Percentiles rank a stretch among this genome's conserved stretches.
Evolutionary conservation across 2,329 filamentous ascomycete species (phyloP).

Genomic region (Alternaria atra): DNA sequence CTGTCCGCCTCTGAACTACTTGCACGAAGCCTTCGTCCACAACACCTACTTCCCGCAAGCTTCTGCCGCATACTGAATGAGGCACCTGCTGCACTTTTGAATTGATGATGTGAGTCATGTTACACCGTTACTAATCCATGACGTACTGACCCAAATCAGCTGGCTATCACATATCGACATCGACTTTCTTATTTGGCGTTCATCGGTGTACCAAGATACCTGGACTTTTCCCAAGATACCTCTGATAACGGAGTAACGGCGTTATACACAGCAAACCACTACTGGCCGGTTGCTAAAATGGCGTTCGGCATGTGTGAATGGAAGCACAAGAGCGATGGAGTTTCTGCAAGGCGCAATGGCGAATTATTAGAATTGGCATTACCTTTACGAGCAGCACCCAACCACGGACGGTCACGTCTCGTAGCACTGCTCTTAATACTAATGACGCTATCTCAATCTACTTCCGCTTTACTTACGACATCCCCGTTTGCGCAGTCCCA

Average conservation of each 20-base stretch:
- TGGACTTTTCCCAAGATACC: conserved; percentile 35
- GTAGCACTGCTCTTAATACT: conserved; percentile 45
- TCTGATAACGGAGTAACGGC: conserved; percentile 41
- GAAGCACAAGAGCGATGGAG: conserved; percentile 26
- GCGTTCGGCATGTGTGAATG: conserved; percentile 27
- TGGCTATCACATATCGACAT: conserved; percentile 12
- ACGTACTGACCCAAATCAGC: conserved; percentile 2
- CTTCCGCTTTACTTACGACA: conserved; percentile 30
- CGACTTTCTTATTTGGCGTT: conserved; percentile 18
- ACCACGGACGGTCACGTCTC: conserved; percentile 26
- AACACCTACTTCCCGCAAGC: background rate
- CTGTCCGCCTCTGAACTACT: background rate
- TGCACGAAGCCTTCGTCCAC: background rate
- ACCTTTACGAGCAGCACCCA: conserved; percentile 21
- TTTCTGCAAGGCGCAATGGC: conserved; percentile 26
- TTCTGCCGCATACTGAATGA: background rate
- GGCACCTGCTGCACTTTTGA: background rate
- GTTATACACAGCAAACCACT: conserved; percentile 26
- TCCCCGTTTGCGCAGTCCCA: conserved; percentile 23
- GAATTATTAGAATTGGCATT: conserved; percentile 17
- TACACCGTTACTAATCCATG: background rate
- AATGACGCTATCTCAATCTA: conserved; percentile 42
- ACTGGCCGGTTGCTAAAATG: conserved; percentile 20
- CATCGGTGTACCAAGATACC: conserved; percentile 10
- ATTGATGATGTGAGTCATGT: conserved; percentile 7